These are phyloP conservation scores for Neotropicomus parvogracilis DNA, from an alignment of 1,284 basidiomycete genomes.

Conservation along the genomic window DNA sequence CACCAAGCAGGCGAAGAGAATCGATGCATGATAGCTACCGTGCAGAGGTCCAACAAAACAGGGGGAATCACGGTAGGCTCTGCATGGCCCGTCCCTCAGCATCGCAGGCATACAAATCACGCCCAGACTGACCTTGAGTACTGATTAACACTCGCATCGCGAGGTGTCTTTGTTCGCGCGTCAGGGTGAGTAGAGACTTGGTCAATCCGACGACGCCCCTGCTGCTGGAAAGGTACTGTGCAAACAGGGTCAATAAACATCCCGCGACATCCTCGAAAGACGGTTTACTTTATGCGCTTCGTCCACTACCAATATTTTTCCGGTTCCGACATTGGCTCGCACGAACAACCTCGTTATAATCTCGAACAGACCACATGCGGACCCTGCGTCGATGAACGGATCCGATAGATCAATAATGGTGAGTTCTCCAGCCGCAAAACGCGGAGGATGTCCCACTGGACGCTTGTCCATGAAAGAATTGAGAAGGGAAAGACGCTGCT, in stretches of 20 bases:
- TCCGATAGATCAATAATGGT: constrained; percentile 66
- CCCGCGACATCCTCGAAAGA: neutral
- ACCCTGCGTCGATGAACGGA: constrained; percentile 59
- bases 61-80: constrained; percentile 66
- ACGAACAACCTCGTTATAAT: constrained; percentile 60
- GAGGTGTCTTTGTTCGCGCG: constrained; percentile 63
- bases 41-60: constrained; percentile 61
- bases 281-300: constrained; percentile 65
- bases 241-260: neutral
- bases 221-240: constrained; percentile 52
- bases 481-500: constrained; percentile 53
- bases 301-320: constrained; percentile 65
- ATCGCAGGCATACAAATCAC: neutral
- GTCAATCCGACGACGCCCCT: constrained; percentile 49
- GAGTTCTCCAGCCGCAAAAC: constrained; percentile 50
- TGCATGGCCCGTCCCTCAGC: constrained; percentile 21
- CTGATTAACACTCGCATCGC: constrained; percentile 66
- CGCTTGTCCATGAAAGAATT: constrained; percentile 43
- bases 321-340: constrained; percentile 51
- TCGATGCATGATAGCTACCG: constrained; percentile 56
- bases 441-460: constrained; percentile 6
- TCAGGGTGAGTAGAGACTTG: constrained; percentile 51
- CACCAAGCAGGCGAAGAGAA: constrained; percentile 71
- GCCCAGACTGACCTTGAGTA: constrained; percentile 52
- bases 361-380: constrained; percentile 64